A percentile compares a stretch with the other conserved stretches of the same genome.
These are phyloP conservation scores for Apostasia ramifera DNA, from an alignment of 106 monocot species.

Conservation along the genomic window DNA sequence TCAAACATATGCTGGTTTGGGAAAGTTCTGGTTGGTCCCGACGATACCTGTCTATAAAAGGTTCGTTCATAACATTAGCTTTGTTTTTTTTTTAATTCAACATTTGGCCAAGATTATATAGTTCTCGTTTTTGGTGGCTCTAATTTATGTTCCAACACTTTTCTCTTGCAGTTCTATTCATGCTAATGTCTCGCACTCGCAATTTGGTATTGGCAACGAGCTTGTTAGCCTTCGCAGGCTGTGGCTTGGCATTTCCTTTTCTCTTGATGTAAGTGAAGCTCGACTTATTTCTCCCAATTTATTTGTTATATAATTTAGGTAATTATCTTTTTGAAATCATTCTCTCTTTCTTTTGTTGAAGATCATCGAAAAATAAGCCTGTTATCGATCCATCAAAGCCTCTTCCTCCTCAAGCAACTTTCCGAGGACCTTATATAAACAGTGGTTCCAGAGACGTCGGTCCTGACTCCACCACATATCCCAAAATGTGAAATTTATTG, in stretches of 20 bases:
- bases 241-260: constrained; percentile 81
- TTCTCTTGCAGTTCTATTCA: constrained; percentile 11
- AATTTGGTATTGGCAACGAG: constrained; percentile 66
- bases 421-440: constrained; percentile 89
- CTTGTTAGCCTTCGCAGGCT: constrained; percentile 65
- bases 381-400: constrained; percentile 91
- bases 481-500: constrained; percentile 27
- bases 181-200: constrained; percentile 60
- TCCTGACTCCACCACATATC: constrained; percentile 57
- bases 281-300: not conserved
- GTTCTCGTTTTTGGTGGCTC: too few species aligned
- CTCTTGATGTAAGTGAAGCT: constrained; percentile 49
- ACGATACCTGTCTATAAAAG: too few species aligned
- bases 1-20: too few species aligned
- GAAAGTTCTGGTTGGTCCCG: too few species aligned
- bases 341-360: constrained; percentile 18
- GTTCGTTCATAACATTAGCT: too few species aligned
- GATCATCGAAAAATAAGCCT: constrained; percentile 68
- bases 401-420: constrained; percentile 92
- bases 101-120: too few species aligned
- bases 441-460: constrained; percentile 92
- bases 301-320: not conserved
- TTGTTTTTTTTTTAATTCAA: too few species aligned
- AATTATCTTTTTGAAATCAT: not conserved
- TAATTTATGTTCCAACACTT: not conserved